Base-by-base conservation (phyloP, 2,329 filamentous ascomycete species). In the Aureobasidium sp. region DNA sequence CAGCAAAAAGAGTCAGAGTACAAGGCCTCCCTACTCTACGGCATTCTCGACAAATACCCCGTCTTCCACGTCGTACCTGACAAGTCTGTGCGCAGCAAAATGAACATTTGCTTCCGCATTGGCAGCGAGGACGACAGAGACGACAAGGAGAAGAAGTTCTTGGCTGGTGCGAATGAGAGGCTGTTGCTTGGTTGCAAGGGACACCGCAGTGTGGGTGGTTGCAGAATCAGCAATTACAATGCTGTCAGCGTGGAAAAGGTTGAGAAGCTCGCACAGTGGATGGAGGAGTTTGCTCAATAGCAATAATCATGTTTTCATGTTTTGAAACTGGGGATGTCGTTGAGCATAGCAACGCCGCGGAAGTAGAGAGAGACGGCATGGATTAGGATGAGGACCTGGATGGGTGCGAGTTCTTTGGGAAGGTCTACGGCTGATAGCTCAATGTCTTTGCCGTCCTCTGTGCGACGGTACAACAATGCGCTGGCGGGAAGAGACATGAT, bases 81-180 rank as follows among this genome's bases (percentile, higher is more conserved):
- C 66, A 88, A 88, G 75, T 77, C 78, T 23, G 87, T 82, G 3
- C 87, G 92, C 60, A 95, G 89, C 67, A 80, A 90, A 60, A 96
- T 97, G 88, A 97, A 97, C 75, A 89, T 97, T 61, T 96, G 91
- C 79, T 96, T 96, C 80, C 80, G 91, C 17, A 81, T 95, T 19
- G 78, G 78, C 50, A 82, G 80, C 46, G 83, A 86, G 43, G 77
- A 84, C 61, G 84, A 86, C 55, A 62, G 63, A 57, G 68, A 68
- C 46, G 85, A 82, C 13, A 81, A 85, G 23, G 92, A 97, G 73
- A 89, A 90, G 74, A 80, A 79, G 0, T 97, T 97, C 75, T 73
- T 97, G 47, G 81, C 86, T 62, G 84, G 88, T 50, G 87, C 85
- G 1, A 83, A 87, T 62, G 81, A 82, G 62, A 79, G 78, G 57